These are phyloP conservation scores for Aspergillus ellipticus DNA, from an alignment of 495 filamentous ascomycete genomes.

Conservation along the genomic window DNA sequence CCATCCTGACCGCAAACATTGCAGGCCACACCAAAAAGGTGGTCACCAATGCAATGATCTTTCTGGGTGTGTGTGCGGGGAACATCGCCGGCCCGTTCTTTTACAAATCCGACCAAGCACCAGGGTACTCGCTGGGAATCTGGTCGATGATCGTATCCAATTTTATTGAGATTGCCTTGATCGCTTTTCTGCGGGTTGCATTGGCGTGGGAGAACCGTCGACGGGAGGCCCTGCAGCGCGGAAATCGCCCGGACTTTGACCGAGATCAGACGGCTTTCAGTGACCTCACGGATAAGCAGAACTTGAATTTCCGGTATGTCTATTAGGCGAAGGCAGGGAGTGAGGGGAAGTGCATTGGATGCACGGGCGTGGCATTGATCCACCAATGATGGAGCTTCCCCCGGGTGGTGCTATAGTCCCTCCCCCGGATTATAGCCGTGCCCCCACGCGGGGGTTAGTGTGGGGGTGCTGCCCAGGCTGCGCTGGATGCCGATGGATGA, in stretches of 20 bases:
- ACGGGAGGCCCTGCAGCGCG: slow-evolving; percentile 36
- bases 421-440: not conserved
- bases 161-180: slow-evolving; percentile 39
- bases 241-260: not conserved
- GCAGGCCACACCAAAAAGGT: slow-evolving; percentile 59
- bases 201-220: slow-evolving; percentile 47
- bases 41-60: slow-evolving; percentile 48
- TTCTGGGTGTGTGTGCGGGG: slow-evolving; percentile 39
- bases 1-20: slow-evolving; percentile 50
- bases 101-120: slow-evolving; percentile 47
- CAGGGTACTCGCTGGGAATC: slow-evolving; percentile 48
- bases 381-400: not conserved
- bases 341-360: not conserved
- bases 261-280: slow-evolving; percentile 47
- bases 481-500: too few relatives aligned
- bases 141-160: slow-evolving; percentile 53
- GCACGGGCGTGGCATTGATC: not conserved
- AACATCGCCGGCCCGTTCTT: slow-evolving; percentile 56
- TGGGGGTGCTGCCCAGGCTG: not conserved
- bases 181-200: slow-evolving; percentile 32
- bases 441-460: slow-evolving; percentile 1
- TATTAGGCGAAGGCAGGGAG: slow-evolving; percentile 13
- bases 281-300: slow-evolving; percentile 54
- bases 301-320: slow-evolving; percentile 36
- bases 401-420: not conserved